These are phyloP conservation scores for Agapanthus africanus DNA, from an alignment of 106 monocot species.

Conservation along the genomic window DNA sequence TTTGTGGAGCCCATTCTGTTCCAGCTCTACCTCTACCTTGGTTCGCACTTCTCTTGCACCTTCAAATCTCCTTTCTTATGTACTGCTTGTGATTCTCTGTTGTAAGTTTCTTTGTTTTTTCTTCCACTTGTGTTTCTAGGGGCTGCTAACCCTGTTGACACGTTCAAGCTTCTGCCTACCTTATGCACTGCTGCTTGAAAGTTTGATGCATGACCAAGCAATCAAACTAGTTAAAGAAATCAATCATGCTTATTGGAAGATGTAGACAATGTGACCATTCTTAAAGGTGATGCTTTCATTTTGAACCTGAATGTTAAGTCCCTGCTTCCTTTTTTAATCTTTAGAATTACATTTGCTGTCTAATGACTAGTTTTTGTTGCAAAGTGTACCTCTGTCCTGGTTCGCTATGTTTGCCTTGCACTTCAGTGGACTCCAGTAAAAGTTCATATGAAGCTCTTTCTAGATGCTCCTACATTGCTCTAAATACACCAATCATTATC, in stretches of 20 bases:
- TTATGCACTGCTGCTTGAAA: neutral
- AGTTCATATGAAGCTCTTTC: neutral
- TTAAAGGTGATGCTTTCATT: conserved; percentile 9
- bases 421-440: too few species aligned
- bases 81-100: neutral
- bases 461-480: neutral
- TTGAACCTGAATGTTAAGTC: neutral
- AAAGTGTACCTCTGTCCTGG: neutral
- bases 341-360: neutral
- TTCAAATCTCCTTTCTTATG: conserved; percentile 3
- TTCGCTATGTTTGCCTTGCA: neutral
- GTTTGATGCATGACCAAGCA: conserved; percentile 2
- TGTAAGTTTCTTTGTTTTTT: neutral
- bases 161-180: neutral
- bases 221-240: conserved; percentile 8
- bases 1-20: neutral
- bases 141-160: conserved; percentile 4
- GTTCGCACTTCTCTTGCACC: neutral
- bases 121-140: neutral
- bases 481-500: neutral
- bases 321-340: neutral
- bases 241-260: neutral
- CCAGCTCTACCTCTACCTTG: conserved; percentile 6
- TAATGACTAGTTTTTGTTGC: neutral
- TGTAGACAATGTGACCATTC: neutral